Evolutionary conservation across 2,329 filamentous ascomycete genomes (phyloP).

Genomic region (Orbilia ellipsospora): DNA sequence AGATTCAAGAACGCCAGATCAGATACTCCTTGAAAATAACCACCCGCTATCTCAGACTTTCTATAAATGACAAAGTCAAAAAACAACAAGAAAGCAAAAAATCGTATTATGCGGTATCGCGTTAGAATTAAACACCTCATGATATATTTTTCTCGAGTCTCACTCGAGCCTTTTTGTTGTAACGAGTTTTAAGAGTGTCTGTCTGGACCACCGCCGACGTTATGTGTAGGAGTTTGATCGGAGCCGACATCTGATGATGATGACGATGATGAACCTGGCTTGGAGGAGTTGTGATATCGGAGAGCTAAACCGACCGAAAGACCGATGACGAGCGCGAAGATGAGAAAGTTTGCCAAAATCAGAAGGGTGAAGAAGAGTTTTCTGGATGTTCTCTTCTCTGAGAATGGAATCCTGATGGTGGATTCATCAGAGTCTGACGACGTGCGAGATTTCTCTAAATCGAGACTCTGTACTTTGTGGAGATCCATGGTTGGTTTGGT

Average conservation of each 20-base stretch:
- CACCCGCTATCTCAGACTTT: background rate
- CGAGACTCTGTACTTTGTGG: conserved; percentile 32
- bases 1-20: background rate
- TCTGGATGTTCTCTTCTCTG: conserved; percentile 22
- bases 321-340: conserved; percentile 28
- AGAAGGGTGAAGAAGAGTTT: conserved; percentile 43
- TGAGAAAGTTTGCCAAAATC: conserved; percentile 26
- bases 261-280: background rate
- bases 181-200: conserved; percentile 15
- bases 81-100: background rate
- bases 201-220: conserved; percentile 13
- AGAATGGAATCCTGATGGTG: conserved; percentile 46
- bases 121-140: too few relatives aligned
- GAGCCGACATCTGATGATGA: background rate
- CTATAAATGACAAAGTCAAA: background rate
- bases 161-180: background rate
- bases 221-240: conserved; percentile 3
- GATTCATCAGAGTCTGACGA: conserved; percentile 32
- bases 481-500: conserved; percentile 10
- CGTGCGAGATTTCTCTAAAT: conserved; percentile 33
- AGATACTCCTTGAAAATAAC: background rate
- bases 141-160: too few relatives aligned
- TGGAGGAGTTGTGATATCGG: background rate
- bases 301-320: conserved; percentile 34
- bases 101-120: background rate